Evolutionary conservation across 2,329 filamentous ascomycete genomes (phyloP).

Genomic region (Thermothelomyces thermophilus): DNA sequence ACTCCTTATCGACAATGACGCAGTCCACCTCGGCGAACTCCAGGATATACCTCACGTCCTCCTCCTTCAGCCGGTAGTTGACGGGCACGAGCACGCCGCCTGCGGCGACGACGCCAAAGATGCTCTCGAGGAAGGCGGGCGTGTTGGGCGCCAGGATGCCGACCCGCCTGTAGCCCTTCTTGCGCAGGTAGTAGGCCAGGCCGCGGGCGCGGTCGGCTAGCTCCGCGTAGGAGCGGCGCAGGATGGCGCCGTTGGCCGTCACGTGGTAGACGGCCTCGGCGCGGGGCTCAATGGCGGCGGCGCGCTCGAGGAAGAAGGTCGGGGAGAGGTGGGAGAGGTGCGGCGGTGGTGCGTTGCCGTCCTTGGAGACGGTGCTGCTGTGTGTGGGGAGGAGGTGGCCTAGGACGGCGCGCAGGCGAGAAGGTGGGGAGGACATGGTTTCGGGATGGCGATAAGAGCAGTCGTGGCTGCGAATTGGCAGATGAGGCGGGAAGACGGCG

Average conservation of each 20-base stretch:
- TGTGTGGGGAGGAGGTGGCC: constrained; percentile 29
- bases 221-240: constrained; percentile 73
- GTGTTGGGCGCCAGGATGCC: constrained; percentile 90
- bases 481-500: too few species aligned
- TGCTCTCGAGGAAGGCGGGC: constrained; percentile 83
- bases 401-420: constrained; percentile 24
- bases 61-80: constrained; percentile 62
- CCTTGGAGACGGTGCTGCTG: constrained; percentile 1
- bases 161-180: constrained; percentile 66
- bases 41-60: constrained; percentile 89
- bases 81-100: constrained; percentile 68
- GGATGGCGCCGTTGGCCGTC: constrained; percentile 65
- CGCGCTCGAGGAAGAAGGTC: constrained; percentile 74
- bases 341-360: constrained; percentile 41
- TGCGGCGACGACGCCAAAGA: constrained; percentile 80
- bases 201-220: constrained; percentile 81
- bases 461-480: neutral
- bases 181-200: constrained; percentile 78
- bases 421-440: constrained; percentile 22
- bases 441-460: neutral
- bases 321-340: constrained; percentile 77
- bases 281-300: constrained; percentile 80
- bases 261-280: constrained; percentile 80
- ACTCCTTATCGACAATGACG: constrained; percentile 84
- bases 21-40: constrained; percentile 77